Base-by-base conservation (phyloP, 257 asterid species). In the Petunia axillaris region DNA sequence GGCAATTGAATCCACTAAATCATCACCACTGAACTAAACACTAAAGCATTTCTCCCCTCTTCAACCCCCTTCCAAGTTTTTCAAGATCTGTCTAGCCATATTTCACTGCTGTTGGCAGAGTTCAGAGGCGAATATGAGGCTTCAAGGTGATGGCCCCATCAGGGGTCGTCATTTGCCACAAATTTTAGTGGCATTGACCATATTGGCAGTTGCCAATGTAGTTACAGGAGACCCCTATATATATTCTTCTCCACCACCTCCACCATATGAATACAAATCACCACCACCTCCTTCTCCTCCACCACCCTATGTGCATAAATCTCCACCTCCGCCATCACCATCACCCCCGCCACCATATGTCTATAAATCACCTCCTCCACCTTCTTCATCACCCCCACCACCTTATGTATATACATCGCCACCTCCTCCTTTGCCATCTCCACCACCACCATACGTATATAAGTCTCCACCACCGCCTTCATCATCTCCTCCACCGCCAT, bases 141-240 rank as follows among this genome's bases (percentile, higher is more conserved):
- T 36, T 36, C 80, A 6, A 87, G 73, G 82, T 68, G 81, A 89
- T 86, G 84, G 79, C 81, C 87, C 89, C 81, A 38, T 25, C 0
- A 63, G 59, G 83, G 89, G 91, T 64, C 80, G 85, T 15, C 60
- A 79, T 77, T n/a, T 83, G 89, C 87, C 87, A 25, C 85, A 76
- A 4, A 14, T 87, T 2, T 4, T 88, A 4, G 83, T 81, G 90
- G 90, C 89, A 71, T 82, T 90, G 77, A 87, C 91, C 67, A 41
- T 89, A n/a, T 79, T 90, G 88, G 88, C 83, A 0, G 75, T 80
- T 64, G 83, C 89, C 35, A 79, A 25, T 44, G 3, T 86, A 46
- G 94, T 84, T 48, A 83, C 91, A 0, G 97, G 91, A 0, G 89
- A 91, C 11, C 90, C 91, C 39, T 86, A 89, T 38, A 15, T 54